Evolutionary conservation across 73 alveolate genomes (phyloP).

Genomic region (Halteria grandinella): DNA sequence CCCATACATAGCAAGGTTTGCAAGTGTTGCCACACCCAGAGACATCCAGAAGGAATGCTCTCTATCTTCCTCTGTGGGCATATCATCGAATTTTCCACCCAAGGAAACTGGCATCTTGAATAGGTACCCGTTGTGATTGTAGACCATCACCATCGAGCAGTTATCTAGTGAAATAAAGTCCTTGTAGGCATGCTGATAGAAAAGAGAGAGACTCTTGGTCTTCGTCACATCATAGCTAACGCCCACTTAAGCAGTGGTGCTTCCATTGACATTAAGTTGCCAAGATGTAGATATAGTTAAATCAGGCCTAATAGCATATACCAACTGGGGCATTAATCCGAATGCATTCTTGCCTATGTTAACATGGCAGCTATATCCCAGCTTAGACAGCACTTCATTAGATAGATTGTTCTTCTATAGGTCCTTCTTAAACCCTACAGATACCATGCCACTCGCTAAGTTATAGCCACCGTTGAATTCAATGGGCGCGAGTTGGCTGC

Average conservation of each 20-base stretch:
- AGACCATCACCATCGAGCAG: not conserved
- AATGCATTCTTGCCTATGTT: conserved; percentile 1
- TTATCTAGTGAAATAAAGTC: too few relatives aligned
- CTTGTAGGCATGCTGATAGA: too few relatives aligned
- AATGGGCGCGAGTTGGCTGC: not conserved
- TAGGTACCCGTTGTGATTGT: conserved; percentile 12
- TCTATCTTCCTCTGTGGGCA: too few relatives aligned
- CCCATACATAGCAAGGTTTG: too few relatives aligned
- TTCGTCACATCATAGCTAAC: not conserved
- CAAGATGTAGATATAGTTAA: not conserved
- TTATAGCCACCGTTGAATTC: conserved; percentile 8
- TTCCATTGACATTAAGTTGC: not conserved
- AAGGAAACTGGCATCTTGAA: conserved; percentile 20
- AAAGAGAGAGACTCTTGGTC: too few relatives aligned
- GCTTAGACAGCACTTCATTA: too few relatives aligned
- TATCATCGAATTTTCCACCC: too few relatives aligned
- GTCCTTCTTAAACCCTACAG: not conserved
- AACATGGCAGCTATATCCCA: not conserved
- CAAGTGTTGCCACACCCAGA: too few relatives aligned
- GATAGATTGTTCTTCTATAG: too few relatives aligned
- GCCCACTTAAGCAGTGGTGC: not conserved
- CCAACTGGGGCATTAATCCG: not conserved
- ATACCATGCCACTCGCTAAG: not conserved
- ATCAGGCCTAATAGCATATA: not conserved
- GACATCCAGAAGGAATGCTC: too few relatives aligned